Evolutionary conservation across 2,329 filamentous ascomycete genomes (phyloP), one percentile per base, ranked within the genome.

Genomic region (Mollisiaceae sp.): DNA sequence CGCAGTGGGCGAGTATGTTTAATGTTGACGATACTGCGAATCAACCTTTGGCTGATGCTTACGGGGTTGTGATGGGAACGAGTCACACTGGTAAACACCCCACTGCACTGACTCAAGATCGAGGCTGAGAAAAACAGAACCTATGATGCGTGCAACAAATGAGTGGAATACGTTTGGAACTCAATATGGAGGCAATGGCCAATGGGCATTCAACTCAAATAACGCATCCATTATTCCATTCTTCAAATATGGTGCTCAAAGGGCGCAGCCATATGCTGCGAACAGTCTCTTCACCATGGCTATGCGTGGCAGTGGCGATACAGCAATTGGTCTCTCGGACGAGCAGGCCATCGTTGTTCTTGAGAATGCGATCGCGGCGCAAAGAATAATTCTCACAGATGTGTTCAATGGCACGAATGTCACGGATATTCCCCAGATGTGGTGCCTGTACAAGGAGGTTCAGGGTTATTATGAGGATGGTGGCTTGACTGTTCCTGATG

Each of bases 401-500:
- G 84, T 89, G 0, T 82, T 89, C 52, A 82, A 81, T 14, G 81
- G 69, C 2, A 74, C 64, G 1, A 79, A 77, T 5, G 77, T 81
- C 2, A 76, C 76, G 1, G 77, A 85, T 55, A 80, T 84, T 43
- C 89, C 89, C 6, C 89, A 91, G 76, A 83, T 89, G 77, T 91
- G 89, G 89, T 91, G 88, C 71, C 78, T 92, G 67, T 92, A 92
- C 77, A 91, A 91, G 74, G 89, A 92, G 74, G 89, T 92, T 1
- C 88, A 89, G 77, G 84, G 85, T 8, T 91, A 92, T 74, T 86
- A 89, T 65, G 85, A 89, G 64, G 55, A 67, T 39, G 22, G 85
- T 18, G 89, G 89, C 1, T 82, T 91, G 73, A 78, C 79, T 1
- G 85, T 90, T 1, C 87, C 89, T 0, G 88, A 91, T 43, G 84